Evolutionary conservation across 2,329 filamentous ascomycete species (phyloP), one percentile per base, ranked within the genome.

Genomic region (Leptographium radiaticola): DNA sequence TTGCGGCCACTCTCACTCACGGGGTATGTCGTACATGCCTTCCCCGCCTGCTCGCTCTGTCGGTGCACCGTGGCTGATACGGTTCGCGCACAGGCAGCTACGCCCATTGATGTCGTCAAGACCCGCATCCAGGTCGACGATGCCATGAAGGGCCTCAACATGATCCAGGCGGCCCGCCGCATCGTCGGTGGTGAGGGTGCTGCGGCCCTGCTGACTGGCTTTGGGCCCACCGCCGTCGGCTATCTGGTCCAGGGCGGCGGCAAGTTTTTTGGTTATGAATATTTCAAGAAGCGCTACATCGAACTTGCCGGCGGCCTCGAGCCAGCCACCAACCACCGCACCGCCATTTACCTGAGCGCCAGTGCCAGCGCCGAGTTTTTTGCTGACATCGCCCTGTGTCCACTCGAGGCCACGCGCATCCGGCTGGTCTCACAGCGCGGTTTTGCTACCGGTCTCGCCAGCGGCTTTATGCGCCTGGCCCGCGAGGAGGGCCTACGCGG

Each of bases 231-330:
- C 57, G 84, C 84, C 57, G 87, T 89, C 53, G 88, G 88, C 66
- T 94, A 94, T 73, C 86, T 93, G 71, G 83, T 93, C 55, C 88
- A 94, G 72, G 88, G 88, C 66, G 87, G 87, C 62, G 85, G 86
- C 77, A 94, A 94, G 75, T 94, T 94, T 71, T 86, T 87, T 64
- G 88, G 88, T 64, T 94, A 94, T 73, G 88, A 94, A 73, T 87
- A 89, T 77, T 94, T 94, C 84, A 94, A 94, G 80, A 86, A 91
- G 73, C 81, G 86, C 70, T 84, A 80, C 68, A 89, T 94, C 70
- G 79, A 84, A 68, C 63, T 80, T 55, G 71, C 86, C 57, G 88
- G 74, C 46, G 73, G 72, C 0, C 70, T 70, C 36, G 71, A 74
- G 33, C 65, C 62, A 55, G 74, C 75, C 42, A 69, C 71, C 20